Percentiles rank a stretch among this genome's conserved stretches.
Conservation (phyloP, 2,329 filamentous ascomycete species). For the Dactylellina leptospora region DNA sequence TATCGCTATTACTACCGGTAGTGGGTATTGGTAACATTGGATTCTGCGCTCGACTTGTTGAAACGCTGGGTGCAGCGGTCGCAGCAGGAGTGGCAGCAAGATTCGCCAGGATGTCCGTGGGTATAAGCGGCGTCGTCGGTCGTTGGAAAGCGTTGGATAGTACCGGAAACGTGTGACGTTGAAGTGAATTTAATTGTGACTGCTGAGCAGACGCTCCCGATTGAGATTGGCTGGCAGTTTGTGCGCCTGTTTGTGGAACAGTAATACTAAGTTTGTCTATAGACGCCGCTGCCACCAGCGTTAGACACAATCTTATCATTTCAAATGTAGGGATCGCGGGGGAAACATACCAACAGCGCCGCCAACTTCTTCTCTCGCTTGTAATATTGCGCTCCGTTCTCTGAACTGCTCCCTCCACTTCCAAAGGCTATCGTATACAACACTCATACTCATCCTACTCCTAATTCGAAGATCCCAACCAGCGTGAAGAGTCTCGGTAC, state of each 20-base stretch:
- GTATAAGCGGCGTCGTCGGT: constrained; percentile 31
- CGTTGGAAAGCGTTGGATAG: constrained; percentile 50
- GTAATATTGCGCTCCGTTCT: constrained; percentile 58
- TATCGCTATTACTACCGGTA: constrained; percentile 41
- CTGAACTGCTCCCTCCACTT: constrained; percentile 79
- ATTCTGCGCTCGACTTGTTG: constrained; percentile 15
- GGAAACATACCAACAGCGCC: constrained; percentile 54
- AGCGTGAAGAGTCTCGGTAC: constrained; percentile 57
- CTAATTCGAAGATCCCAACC: constrained; percentile 80
- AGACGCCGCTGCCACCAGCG: constrained; percentile 7
- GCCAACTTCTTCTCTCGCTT: constrained; percentile 63
- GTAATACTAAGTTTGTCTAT: constrained; percentile 32
- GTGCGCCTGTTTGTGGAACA: constrained; percentile 17
- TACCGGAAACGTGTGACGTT: constrained; percentile 44
- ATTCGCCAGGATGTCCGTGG: constrained; percentile 24
- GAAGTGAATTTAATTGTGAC: constrained; percentile 8
- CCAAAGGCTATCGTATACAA: constrained; percentile 86
- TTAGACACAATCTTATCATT: constrained; percentile 2
- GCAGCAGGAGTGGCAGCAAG: constrained; percentile 6
- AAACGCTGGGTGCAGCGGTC: constrained; percentile 1
- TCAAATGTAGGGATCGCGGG: neutral
- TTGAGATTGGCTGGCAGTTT: constrained; percentile 12
- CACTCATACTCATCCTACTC: constrained; percentile 83
- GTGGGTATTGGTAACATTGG: constrained; percentile 49
- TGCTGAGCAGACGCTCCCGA: constrained; percentile 5